Percentiles rank a stretch among this genome's conserved stretches.
Evolutionary conservation across 108 stramenopile species (phyloP).

Genomic region (Conticribra weissflogii): DNA sequence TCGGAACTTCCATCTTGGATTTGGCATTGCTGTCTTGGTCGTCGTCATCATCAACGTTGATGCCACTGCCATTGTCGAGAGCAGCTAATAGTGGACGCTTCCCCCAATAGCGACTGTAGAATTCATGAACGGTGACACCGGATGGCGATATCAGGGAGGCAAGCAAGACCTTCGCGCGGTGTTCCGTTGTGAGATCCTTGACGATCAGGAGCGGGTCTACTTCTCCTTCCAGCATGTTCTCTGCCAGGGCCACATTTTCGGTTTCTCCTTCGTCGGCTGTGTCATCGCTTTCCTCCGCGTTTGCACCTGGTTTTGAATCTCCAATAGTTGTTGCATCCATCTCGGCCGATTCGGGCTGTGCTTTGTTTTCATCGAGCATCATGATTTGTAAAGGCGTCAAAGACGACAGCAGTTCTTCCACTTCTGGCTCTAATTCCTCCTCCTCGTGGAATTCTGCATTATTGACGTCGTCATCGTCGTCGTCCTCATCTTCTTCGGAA

Average conservation of each 20-base stretch:
- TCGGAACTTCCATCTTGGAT: conserved; percentile 2
- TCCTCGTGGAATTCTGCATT: conserved; percentile 17
- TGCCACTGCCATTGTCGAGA: conserved; percentile 19
- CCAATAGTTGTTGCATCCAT: too few species aligned
- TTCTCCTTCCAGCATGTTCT: conserved; percentile 1
- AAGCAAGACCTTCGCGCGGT: conserved; percentile 67
- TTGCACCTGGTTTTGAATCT: background rate
- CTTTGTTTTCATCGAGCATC: conserved; percentile 4
- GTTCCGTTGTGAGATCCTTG: conserved; percentile 49
- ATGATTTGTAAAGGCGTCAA: conserved; percentile 28
- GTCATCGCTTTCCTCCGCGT: conserved; percentile 14
- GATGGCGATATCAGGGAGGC: conserved; percentile 68
- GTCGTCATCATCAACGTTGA: conserved; percentile 5
- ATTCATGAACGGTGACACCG: conserved; percentile 58
- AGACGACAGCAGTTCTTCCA: conserved; percentile 18
- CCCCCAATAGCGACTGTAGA: conserved; percentile 83
- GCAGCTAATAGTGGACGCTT: conserved; percentile 79
- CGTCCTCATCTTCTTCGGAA: conserved; percentile 1
- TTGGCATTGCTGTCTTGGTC: conserved; percentile 14
- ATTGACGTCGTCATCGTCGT: conserved; percentile 8
- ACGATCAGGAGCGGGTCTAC: conserved; percentile 29
- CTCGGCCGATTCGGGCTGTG: background rate
- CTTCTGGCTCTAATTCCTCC: conserved; percentile 13
- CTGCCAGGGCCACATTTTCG: conserved; percentile 1
- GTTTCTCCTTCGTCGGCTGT: conserved; percentile 7